Percentiles rank a stretch among this genome's conserved stretches.
Evolutionary conservation across 805 yeast species (phyloP).

Genomic region (Yarrowia porcina): DNA sequence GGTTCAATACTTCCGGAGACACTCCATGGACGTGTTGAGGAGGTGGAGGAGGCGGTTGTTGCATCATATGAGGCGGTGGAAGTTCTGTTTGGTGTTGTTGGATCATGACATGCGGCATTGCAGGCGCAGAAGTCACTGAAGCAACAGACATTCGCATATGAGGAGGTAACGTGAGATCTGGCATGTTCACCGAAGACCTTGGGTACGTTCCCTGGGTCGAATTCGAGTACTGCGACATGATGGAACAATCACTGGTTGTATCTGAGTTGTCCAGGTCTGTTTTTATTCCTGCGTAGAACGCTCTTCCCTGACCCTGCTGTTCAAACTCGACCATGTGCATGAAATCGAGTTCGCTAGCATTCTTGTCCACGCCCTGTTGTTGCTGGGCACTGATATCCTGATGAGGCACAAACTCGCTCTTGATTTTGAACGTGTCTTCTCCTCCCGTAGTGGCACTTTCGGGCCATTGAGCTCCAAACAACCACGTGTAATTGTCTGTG

Average conservation of each 20-base stretch:
- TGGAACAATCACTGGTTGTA: constrained; percentile 11
- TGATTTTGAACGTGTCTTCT: constrained; percentile 21
- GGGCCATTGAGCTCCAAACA: constrained; percentile 22
- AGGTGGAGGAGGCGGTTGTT: background rate
- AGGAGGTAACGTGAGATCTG: background rate
- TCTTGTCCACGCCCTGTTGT: background rate
- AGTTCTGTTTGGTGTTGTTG: background rate
- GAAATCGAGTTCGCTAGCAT: constrained; percentile 11
- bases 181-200: background rate
- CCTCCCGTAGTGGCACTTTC: constrained; percentile 2
- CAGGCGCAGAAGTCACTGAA: background rate
- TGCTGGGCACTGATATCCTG: background rate
- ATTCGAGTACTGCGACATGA: constrained; percentile 22
- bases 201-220: constrained; percentile 8
- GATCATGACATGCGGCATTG: background rate
- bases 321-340: constrained; percentile 24
- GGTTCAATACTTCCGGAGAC: constrained; percentile 8
- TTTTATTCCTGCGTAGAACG: constrained; percentile 12
- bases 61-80: background rate
- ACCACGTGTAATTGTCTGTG: constrained; percentile 21
- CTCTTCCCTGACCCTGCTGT: constrained; percentile 19
- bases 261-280: constrained; percentile 23
- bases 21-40: background rate
- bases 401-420: constrained; percentile 12
- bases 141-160: constrained; percentile 15